Percentiles rank a stretch among this genome's conserved stretches.
These are phyloP conservation scores for Picea glauca DNA, from an alignment of 75 land plant genomes.

Conservation along the genomic window DNA sequence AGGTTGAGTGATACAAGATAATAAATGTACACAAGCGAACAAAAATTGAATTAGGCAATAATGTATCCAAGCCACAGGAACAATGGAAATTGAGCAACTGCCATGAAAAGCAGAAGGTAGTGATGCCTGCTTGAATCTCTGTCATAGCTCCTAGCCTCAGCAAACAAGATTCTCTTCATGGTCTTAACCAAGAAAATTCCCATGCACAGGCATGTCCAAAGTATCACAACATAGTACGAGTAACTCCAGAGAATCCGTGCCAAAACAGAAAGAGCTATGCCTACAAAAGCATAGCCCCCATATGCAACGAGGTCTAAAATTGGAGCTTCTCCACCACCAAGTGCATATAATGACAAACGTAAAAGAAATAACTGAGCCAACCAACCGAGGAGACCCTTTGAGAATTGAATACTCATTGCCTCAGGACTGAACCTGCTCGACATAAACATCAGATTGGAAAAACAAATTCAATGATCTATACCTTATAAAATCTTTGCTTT, in stretches of 20 bases:
- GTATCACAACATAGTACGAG: slow-evolving; percentile 39
- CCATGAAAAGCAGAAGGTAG: slow-evolving; percentile 69
- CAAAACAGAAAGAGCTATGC: slow-evolving; percentile 40
- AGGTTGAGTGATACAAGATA: slow-evolving; percentile 2
- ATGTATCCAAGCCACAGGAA: slow-evolving; percentile 69
- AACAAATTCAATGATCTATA: neutral
- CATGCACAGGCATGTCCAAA: slow-evolving; percentile 62
- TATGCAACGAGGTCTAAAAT: slow-evolving; percentile 57
- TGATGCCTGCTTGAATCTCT: slow-evolving; percentile 77
- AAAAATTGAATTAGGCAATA: slow-evolving; percentile 12
- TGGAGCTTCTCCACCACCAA: slow-evolving; percentile 66
- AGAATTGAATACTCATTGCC: slow-evolving; percentile 41
- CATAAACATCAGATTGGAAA: neutral
- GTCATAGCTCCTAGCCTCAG: slow-evolving; percentile 61
- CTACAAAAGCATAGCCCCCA: slow-evolving; percentile 61
- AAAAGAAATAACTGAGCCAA: slow-evolving; percentile 39
- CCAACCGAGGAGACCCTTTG: slow-evolving; percentile 68
- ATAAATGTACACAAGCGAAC: neutral
- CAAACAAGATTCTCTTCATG: slow-evolving; percentile 60
- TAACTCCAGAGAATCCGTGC: slow-evolving; percentile 40
- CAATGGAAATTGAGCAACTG: slow-evolving; percentile 61
- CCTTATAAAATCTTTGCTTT: neutral
- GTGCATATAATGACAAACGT: slow-evolving; percentile 25
- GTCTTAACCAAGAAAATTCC: slow-evolving; percentile 73
- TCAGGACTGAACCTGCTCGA: slow-evolving; percentile 68